Percentiles rank a stretch among this genome's conserved stretches.
Evolutionary conservation across 1,139 yeast genomes (phyloP).

Genomic region (Debaryomyces sp.): DNA sequence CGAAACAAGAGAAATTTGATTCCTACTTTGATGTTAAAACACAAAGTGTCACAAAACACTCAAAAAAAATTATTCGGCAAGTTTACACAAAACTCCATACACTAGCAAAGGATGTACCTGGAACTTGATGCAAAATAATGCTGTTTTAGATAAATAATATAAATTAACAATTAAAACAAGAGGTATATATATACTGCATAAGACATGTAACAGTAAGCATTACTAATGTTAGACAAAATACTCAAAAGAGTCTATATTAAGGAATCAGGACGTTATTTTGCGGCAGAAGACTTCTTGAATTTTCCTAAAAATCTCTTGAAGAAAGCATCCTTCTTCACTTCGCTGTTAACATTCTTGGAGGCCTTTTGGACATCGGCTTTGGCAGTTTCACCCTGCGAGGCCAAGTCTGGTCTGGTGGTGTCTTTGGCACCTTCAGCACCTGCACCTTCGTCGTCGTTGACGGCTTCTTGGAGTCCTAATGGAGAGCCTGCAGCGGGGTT

Average conservation of each 20-base stretch:
- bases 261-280: conserved; percentile 21
- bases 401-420: conserved; percentile 15
- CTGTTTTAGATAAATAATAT: not conserved
- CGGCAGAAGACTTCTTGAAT: conserved; percentile 47
- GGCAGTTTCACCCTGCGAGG: conserved; percentile 26
- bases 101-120: not conserved
- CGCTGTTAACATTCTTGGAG: conserved; percentile 34
- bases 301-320: conserved; percentile 52
- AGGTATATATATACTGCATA: not conserved
- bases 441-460: conserved; percentile 8
- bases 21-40: not conserved
- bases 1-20: conserved; percentile 6
- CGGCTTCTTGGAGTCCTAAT: not conserved
- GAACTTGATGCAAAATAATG: not conserved
- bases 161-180: not conserved
- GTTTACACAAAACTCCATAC: conserved; percentile 2
- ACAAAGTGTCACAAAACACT: conserved; percentile 6
- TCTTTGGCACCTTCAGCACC: conserved; percentile 13
- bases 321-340: conserved; percentile 50
- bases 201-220: not conserved
- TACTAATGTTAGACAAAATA: not conserved
- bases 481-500: conserved; percentile 1
- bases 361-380: conserved; percentile 32
- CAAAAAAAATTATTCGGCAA: not conserved
- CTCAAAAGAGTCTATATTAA: not conserved